These are phyloP conservation scores for Penicillium sp. DNA, from an alignment of 2,329 filamentous ascomycete species.

Conservation along the genomic window DNA sequence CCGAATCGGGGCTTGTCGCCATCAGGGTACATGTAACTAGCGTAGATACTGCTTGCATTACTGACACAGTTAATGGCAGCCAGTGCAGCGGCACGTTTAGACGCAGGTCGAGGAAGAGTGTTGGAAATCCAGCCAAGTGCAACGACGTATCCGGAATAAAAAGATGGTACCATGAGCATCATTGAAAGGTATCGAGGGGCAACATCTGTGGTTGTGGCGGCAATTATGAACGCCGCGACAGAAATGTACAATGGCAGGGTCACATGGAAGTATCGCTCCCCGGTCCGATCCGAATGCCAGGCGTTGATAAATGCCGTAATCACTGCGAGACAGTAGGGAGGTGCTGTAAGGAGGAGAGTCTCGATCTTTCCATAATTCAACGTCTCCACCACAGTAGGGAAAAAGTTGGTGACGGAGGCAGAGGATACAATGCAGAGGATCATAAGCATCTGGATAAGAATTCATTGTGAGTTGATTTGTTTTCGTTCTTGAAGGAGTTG, in stretches of 20 bases:
- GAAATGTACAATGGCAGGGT: constrained; percentile 64
- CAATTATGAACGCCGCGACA: constrained; percentile 69
- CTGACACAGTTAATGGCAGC: constrained; percentile 76
- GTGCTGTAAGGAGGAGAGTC: constrained; percentile 67
- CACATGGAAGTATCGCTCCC: constrained; percentile 73
- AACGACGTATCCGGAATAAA: constrained; percentile 71
- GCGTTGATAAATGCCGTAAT: constrained; percentile 68
- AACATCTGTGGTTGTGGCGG: constrained; percentile 63
- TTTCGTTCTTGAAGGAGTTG: neutral
- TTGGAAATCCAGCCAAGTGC: constrained; percentile 76
- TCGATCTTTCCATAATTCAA: constrained; percentile 65
- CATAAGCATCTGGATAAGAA: constrained; percentile 47
- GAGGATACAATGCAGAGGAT: constrained; percentile 63
- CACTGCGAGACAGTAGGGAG: constrained; percentile 65
- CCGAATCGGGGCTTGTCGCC: constrained; percentile 44
- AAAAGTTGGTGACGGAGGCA: constrained; percentile 69
- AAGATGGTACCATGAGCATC: constrained; percentile 70
- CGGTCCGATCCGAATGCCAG: constrained; percentile 71
- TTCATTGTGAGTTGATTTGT: neutral
- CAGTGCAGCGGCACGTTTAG: constrained; percentile 73
- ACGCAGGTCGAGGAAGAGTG: constrained; percentile 73
- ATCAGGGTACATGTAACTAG: constrained; percentile 66
- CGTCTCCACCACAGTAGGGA: constrained; percentile 71
- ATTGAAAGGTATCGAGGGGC: constrained; percentile 71
- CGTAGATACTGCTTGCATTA: constrained; percentile 72